Evolutionary conservation across 1,284 basidiomycete species (phyloP), one percentile per base, ranked within the genome.

Genomic region (Lignosus rhinocerotis): DNA sequence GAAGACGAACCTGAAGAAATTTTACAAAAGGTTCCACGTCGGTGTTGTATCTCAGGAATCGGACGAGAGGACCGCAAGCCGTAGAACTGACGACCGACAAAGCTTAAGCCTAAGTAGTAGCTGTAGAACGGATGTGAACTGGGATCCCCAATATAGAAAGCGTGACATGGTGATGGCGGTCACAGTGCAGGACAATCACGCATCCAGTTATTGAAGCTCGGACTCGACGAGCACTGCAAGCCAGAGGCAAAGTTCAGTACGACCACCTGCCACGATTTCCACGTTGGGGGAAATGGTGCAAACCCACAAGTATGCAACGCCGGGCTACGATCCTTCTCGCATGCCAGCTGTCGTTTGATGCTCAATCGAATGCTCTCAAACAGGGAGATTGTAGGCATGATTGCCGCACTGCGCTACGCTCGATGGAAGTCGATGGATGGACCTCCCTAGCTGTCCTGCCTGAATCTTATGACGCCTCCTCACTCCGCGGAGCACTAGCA

Each of bases 1-100:
- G 52, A 55, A 53, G 51, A 50, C 56, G 31, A 33, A 32, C 46
- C 56, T 48, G 43, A 7, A 7, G 41, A 51, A 51, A 36, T 42
- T 54, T 50, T 10, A 17, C 48, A 33, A 56, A 16, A 56, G 34
- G 51, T n/a, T 56, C 48, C 55, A 31, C 16, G 50, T 14, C 30
- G 21, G 25, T 10, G 17, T 12, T 17, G 36, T 30, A 48, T 48
- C 16, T 42, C 38, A 48, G 17, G 19, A 4, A 33, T 54, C 57
- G 48, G 52, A 17, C n/a, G 31, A 44, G 46, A 39, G 32, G 39
- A 33, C 51, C 52, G 41, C 11, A 32, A 6, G 17, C 52, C 57
- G 52, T 30, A 51, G 43, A 19, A 45, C 49, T 25, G 16, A 50
- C 51, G 41, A 51, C 2, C 51, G 41, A 51, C 2, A 33, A 41